Evolutionary conservation across 495 filamentous ascomycete genomes (phyloP).

Genomic region (Lophiotrema nucula): DNA sequence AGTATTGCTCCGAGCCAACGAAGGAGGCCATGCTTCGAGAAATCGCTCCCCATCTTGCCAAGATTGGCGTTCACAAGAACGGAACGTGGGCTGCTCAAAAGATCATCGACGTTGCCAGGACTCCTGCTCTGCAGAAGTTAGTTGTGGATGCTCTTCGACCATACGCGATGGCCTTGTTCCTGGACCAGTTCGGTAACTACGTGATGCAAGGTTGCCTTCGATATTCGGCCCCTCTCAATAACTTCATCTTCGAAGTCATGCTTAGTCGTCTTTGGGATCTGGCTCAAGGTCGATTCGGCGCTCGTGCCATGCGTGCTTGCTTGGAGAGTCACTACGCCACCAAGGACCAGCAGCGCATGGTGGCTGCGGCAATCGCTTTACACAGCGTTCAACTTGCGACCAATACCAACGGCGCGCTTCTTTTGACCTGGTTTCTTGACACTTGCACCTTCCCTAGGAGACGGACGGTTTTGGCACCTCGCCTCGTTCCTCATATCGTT

Average conservation of each 20-base stretch:
- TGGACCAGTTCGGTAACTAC: conserved; percentile 98
- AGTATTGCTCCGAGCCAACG: conserved; percentile 85
- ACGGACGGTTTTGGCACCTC: conserved; percentile 86
- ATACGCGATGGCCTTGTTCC: conserved; percentile 85
- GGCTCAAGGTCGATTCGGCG: conserved; percentile 88
- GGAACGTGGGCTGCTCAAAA: conserved; percentile 99
- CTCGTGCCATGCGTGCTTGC: conserved; percentile 93
- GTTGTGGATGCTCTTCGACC: conserved; percentile 80
- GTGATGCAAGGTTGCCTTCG: conserved; percentile 94
- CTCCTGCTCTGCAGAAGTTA: conserved; percentile 75
- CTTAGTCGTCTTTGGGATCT: conserved; percentile 92
- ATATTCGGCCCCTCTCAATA: conserved; percentile 82
- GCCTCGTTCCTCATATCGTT: conserved; percentile 92
- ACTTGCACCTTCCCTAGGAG: conserved; percentile 94
- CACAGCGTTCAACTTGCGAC: conserved; percentile 96
- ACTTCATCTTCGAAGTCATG: conserved; percentile 98
- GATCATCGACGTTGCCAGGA: conserved; percentile 94
- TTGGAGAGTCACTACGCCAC: conserved; percentile 93
- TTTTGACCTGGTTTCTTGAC: conserved; percentile 97
- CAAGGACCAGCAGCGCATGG: conserved; percentile 91
- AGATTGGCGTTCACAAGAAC: conserved; percentile 98
- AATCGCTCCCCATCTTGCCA: conserved; percentile 86
- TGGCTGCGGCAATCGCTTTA: conserved; percentile 90
- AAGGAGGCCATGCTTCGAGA: conserved; percentile 88
- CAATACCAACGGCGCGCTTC: conserved; percentile 89